phyloP scores from a whole-genome alignment of 192 early-diverging fungal genomes.

The Gaertneriomyces sp. region DNA sequence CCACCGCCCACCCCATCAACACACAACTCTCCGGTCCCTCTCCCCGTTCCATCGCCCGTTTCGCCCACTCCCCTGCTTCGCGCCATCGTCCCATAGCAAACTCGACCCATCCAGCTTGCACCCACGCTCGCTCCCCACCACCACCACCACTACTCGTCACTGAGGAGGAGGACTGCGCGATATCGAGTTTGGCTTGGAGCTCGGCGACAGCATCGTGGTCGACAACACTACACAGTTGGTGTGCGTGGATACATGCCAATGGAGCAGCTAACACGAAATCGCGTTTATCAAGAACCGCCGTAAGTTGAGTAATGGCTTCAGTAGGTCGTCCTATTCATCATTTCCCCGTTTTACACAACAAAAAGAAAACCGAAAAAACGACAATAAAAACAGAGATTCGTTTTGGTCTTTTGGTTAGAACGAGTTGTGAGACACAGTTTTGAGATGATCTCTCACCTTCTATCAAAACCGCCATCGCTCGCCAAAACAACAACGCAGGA shows the following conservation, averaged over 20 bases:
- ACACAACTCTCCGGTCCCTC: constrained; percentile 19
- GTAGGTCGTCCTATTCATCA: constrained; percentile 30
- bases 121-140: neutral
- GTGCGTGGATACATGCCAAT: constrained; percentile 48
- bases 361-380: neutral
- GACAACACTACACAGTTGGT: constrained; percentile 44
- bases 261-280: constrained; percentile 42
- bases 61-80: constrained; percentile 17
- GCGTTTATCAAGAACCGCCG: constrained; percentile 46
- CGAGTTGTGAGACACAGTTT: neutral
- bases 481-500: constrained; percentile 48
- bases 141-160: neutral
- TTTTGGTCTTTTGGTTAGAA: neutral
- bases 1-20: constrained; percentile 42
- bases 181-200: constrained; percentile 47
- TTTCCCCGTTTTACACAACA: neutral
- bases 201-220: constrained; percentile 50
- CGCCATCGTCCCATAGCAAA: constrained; percentile 8
- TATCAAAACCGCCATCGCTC: constrained; percentile 30
- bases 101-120: constrained; percentile 29
- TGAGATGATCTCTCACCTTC: constrained; percentile 24
- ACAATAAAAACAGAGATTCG: neutral
- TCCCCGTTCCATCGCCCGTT: constrained; percentile 26
- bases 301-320: constrained; percentile 43
- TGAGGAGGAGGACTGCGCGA: constrained; percentile 29